Percentiles rank a stretch among this genome's conserved stretches.
Evolutionary conservation across 2,329 filamentous ascomycete species (phyloP).

Genomic region (Aspergillus proliferans): DNA sequence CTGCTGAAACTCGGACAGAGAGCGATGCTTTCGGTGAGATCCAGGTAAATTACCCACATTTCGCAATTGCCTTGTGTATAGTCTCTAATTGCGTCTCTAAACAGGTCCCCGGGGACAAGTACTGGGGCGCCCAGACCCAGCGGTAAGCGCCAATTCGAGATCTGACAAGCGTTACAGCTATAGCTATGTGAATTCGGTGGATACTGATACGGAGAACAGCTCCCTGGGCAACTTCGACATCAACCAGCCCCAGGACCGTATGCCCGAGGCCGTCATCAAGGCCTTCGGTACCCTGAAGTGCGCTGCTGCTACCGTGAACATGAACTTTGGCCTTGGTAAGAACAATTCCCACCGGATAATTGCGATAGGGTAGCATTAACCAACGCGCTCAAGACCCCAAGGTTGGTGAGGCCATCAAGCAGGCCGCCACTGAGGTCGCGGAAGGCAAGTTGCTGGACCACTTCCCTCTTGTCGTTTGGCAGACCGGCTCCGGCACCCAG

Average conservation of each 20-base stretch:
- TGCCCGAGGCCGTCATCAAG: conserved; percentile 85
- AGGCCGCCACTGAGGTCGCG: conserved; percentile 89
- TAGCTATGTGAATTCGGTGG: not conserved
- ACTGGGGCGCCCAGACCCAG: conserved; percentile 98
- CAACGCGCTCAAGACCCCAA: conserved; percentile 61
- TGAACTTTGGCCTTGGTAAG: conserved; percentile 76
- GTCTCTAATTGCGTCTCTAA: conserved; percentile 9
- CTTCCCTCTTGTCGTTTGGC: conserved; percentile 98
- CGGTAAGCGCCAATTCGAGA: conserved; percentile 42
- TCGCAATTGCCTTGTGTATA: not conserved
- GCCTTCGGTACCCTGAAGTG: conserved; percentile 98
- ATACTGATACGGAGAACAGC: conserved; percentile 28
- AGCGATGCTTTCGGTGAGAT: conserved; percentile 97
- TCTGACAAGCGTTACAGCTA: not conserved
- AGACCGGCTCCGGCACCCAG: conserved; percentile 96
- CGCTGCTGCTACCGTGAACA: conserved; percentile 91
- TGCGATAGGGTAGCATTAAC: conserved; percentile 3
- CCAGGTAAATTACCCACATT: conserved; percentile 44
- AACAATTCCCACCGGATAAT: conserved; percentile 6
- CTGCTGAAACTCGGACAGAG: conserved; percentile 64
- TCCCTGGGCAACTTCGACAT: conserved; percentile 98
- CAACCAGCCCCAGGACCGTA: conserved; percentile 98
- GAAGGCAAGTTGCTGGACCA: conserved; percentile 90
- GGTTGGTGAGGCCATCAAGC: conserved; percentile 85
- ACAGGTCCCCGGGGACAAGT: conserved; percentile 76